Evolutionary conservation across 2,329 filamentous ascomycete genomes (phyloP).

Genomic region (Volutella citrinella): DNA sequence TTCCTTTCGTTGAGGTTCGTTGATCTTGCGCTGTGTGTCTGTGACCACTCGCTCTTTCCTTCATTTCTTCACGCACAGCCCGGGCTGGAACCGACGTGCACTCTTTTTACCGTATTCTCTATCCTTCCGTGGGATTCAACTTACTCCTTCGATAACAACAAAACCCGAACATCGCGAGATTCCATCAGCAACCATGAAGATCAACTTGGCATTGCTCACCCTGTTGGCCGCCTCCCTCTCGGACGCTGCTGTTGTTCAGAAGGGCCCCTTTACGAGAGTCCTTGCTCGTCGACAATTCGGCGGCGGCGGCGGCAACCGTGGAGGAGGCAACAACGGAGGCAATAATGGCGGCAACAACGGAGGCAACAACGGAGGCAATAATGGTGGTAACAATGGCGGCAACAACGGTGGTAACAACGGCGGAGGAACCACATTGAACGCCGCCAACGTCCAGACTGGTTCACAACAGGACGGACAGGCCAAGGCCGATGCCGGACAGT

Average conservation of each 20-base stretch:
- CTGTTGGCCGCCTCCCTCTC: slow-evolving; percentile 44
- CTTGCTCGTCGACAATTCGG: slow-evolving; percentile 41
- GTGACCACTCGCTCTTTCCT: slow-evolving; percentile 43
- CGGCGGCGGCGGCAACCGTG: slow-evolving; percentile 16
- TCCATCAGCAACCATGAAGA: slow-evolving; percentile 44
- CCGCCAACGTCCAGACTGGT: slow-evolving; percentile 46
- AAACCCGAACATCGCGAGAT: too few species aligned
- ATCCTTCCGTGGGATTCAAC: slow-evolving; percentile 14
- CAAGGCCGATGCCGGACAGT: slow-evolving; percentile 43
- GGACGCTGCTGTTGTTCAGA: slow-evolving; percentile 43
- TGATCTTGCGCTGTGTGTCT: slow-evolving; percentile 39
- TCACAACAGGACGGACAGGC: slow-evolving; percentile 48
- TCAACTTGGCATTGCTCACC: slow-evolving; percentile 48
- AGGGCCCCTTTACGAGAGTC: slow-evolving; percentile 33
- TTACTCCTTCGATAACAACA: slow-evolving; percentile 27
- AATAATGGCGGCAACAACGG: slow-evolving; percentile 26
- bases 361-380: slow-evolving; percentile 22
- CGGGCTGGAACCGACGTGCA: slow-evolving; percentile 49
- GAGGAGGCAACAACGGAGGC: slow-evolving; percentile 14
- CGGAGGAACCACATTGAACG: slow-evolving; percentile 34
- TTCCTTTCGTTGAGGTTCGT: slow-evolving; percentile 35
- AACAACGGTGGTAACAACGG: slow-evolving; percentile 25
- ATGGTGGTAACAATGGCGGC: slow-evolving; percentile 17
- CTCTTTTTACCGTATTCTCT: slow-evolving; percentile 11
- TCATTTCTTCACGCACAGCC: slow-evolving; percentile 29